Evolutionary conservation across 345 rosid species (phyloP).

Genomic region (Crucihimalaya himalaica): DNA sequence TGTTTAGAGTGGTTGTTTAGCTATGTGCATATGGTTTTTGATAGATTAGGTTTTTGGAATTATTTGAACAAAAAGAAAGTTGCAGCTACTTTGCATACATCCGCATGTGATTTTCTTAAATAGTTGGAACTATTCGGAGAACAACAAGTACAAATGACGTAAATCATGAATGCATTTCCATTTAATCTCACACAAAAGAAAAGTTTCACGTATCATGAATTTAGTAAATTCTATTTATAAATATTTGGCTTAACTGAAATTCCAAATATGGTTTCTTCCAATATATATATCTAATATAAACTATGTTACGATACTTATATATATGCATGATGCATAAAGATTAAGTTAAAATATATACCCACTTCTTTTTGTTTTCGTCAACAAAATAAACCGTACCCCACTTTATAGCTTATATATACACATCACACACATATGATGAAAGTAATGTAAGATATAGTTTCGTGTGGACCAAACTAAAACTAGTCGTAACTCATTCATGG

Average conservation of each 20-base stretch:
- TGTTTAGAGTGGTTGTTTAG: neutral
- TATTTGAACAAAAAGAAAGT: neutral
- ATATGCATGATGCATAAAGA: neutral
- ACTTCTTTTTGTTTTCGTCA: neutral
- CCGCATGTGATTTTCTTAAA: neutral
- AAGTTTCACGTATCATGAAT: neutral
- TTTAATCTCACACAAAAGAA: neutral
- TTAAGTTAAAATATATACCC: neutral
- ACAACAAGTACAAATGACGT: slow-evolving; percentile 9
- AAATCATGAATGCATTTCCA: slow-evolving; percentile 6
- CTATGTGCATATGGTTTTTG: neutral
- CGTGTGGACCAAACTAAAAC: slow-evolving; percentile 37
- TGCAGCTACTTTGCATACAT: neutral
- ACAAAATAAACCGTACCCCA: slow-evolving; percentile 13
- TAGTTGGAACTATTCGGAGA: slow-evolving; percentile 1
- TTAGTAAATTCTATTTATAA: neutral
- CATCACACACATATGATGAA: slow-evolving; percentile 2
- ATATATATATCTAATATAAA: neutral
- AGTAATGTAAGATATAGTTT: neutral
- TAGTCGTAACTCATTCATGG: slow-evolving; percentile 39
- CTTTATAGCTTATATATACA: neutral
- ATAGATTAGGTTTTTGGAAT: slow-evolving; percentile 9
- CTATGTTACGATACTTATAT: neutral
- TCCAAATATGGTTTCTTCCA: neutral
- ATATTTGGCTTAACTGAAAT: neutral